Evolutionary conservation across 495 filamentous ascomycete genomes (phyloP).

Genomic region (Chaetomidium leptoderma): DNA sequence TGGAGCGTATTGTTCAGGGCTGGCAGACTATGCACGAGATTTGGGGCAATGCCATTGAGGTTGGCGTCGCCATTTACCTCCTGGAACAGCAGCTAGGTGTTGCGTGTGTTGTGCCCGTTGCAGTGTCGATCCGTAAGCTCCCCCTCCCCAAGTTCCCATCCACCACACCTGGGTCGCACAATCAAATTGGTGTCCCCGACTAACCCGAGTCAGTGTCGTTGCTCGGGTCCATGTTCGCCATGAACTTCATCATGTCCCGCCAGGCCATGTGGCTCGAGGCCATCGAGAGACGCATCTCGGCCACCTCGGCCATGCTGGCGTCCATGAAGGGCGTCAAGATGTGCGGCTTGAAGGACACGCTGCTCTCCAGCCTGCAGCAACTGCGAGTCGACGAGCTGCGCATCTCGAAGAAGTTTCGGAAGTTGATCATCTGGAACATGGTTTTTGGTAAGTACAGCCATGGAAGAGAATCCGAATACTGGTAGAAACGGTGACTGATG

Average conservation of each 20-base stretch:
- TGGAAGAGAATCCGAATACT: too few species aligned
- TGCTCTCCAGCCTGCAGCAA: slow-evolving; percentile 46
- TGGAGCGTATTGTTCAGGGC: slow-evolving; percentile 39
- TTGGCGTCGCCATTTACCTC: slow-evolving; percentile 54
- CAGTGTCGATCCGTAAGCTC: slow-evolving; percentile 46
- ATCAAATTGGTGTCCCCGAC: not conserved
- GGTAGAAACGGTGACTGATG: not conserved
- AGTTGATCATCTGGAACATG: slow-evolving; percentile 39
- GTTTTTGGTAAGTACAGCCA: slow-evolving; percentile 21
- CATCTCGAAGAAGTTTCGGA: slow-evolving; percentile 55
- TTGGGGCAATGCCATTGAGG: slow-evolving; percentile 49
- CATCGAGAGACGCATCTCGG: slow-evolving; percentile 49
- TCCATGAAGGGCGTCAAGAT: slow-evolving; percentile 63
- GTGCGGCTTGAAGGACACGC: slow-evolving; percentile 48
- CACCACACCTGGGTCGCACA: too few species aligned
- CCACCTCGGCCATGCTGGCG: slow-evolving; percentile 52
- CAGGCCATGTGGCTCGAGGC: slow-evolving; percentile 51
- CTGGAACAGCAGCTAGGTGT: slow-evolving; percentile 52
- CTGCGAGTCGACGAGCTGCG: slow-evolving; percentile 54
- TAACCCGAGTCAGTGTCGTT: slow-evolving; percentile 22
- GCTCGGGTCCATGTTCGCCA: slow-evolving; percentile 29
- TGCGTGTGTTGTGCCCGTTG: slow-evolving; percentile 50
- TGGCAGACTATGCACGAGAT: slow-evolving; percentile 41
- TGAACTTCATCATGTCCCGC: slow-evolving; percentile 45
- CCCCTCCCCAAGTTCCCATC: not conserved